These are phyloP conservation scores for Waltergamsia citrina DNA, from an alignment of 2,329 filamentous ascomycete species.

Conservation along the genomic window DNA sequence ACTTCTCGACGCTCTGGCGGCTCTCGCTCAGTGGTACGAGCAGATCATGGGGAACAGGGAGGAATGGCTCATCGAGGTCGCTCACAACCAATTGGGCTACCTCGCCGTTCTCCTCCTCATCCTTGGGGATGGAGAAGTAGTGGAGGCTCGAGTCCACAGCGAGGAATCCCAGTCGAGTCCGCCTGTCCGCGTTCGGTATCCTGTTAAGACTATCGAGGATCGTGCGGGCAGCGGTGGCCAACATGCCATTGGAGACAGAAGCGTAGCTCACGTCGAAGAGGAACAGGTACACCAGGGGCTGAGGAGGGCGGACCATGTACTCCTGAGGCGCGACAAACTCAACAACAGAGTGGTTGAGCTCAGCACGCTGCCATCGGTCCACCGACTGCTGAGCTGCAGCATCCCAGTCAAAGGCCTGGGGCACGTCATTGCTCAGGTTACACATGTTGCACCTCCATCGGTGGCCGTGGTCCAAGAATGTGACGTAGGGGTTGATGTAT, in stretches of 20 bases:
- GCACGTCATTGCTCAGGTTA: conserved; percentile 95
- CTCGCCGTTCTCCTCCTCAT: conserved; percentile 75
- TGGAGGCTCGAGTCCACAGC: conserved; percentile 91
- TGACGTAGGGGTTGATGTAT: conserved; percentile 96
- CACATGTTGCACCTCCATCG: conserved; percentile 99
- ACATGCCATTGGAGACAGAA: conserved; percentile 78
- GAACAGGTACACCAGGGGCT: conserved; percentile 92
- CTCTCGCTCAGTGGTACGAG: conserved; percentile 84
- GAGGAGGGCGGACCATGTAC: conserved; percentile 97
- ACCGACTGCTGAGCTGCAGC: conserved; percentile 81
- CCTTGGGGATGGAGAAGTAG: conserved; percentile 91
- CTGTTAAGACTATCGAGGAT: conserved; percentile 91
- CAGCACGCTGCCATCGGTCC: conserved; percentile 83
- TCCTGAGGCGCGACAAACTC: conserved; percentile 98
- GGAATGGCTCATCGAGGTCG: conserved; percentile 91
- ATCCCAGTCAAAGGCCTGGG: conserved; percentile 99
- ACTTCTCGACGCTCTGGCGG: conserved; percentile 82
- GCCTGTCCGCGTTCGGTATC: conserved; percentile 94
- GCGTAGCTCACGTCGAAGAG: conserved; percentile 90
- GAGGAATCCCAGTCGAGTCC: conserved; percentile 89
- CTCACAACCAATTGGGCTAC: conserved; percentile 90
- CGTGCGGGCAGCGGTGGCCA: conserved; percentile 86
- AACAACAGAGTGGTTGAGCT: conserved; percentile 92
- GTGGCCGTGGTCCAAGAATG: conserved; percentile 93
- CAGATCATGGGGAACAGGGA: conserved; percentile 87